Conservation (phyloP, 805 yeast genomes). For the Yamadazyma philogaea region DNA sequence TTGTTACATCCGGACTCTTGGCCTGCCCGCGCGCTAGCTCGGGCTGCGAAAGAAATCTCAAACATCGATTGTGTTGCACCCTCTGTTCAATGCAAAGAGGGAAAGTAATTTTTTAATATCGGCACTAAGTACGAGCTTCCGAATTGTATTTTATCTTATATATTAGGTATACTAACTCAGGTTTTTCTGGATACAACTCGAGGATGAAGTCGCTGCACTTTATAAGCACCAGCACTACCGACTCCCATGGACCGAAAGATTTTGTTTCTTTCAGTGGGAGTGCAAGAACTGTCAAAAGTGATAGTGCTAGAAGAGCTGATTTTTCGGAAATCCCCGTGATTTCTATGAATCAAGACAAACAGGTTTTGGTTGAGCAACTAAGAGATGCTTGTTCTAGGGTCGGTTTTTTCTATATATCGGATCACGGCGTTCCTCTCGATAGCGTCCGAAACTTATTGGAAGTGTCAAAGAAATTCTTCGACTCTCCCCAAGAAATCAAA, state of each 20-base stretch:
- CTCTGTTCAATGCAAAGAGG: too few relatives aligned
- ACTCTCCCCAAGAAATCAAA: slow-evolving; percentile 9
- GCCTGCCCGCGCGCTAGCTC: not conserved
- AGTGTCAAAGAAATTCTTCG: slow-evolving; percentile 11
- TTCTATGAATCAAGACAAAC: slow-evolving; percentile 7
- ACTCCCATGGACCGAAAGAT: not conserved
- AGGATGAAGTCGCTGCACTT: too few relatives aligned
- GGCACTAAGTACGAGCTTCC: too few relatives aligned
- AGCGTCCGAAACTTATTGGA: slow-evolving; percentile 5
- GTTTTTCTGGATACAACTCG: too few relatives aligned
- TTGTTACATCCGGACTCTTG: too few relatives aligned
- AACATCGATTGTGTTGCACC: too few relatives aligned
- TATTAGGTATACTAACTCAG: too few relatives aligned
- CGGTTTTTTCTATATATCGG: slow-evolving; percentile 13
- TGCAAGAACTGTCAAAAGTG: slow-evolving; percentile 5
- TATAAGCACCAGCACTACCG: too few relatives aligned
- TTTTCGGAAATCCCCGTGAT: slow-evolving; percentile 15
- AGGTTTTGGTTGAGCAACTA: slow-evolving; percentile 4
- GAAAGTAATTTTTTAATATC: too few relatives aligned
- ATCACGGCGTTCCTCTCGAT: slow-evolving; percentile 11
- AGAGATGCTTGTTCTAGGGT: slow-evolving; percentile 13
- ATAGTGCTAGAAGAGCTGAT: slow-evolving; percentile 12
- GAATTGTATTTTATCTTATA: too few relatives aligned
- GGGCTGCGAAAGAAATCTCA: not conserved
- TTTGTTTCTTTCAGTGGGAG: slow-evolving; percentile 13